phyloP scores from a whole-genome alignment of 495 filamentous ascomycete genomes.

The Penicillium pancosmium region DNA sequence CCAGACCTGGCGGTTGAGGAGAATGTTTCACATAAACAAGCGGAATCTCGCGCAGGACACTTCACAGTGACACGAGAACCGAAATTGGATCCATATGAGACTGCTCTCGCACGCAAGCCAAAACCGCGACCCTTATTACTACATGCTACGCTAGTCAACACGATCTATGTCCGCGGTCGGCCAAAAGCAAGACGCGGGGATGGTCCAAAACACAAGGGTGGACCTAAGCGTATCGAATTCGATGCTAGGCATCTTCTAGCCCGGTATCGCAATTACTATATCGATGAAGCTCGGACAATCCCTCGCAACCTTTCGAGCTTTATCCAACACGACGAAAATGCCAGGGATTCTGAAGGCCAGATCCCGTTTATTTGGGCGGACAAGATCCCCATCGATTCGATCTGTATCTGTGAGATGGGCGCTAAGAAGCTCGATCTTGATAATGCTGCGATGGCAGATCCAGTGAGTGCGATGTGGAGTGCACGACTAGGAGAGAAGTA shows the following conservation, averaged over 20 bases:
- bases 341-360: neutral
- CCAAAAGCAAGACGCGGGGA: conserved; percentile 24
- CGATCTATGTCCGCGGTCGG: conserved; percentile 66
- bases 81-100: conserved; percentile 12
- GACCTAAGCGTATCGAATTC: conserved; percentile 33
- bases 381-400: conserved; percentile 58
- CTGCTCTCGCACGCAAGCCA: conserved; percentile 19
- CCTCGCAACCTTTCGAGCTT: conserved; percentile 9
- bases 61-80: neutral
- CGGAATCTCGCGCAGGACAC: neutral
- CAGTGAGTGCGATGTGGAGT: conserved; percentile 22
- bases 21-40: neutral
- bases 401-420: conserved; percentile 80
- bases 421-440: conserved; percentile 58
- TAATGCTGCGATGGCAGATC: conserved; percentile 1
- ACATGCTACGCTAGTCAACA: conserved; percentile 88
- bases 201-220: neutral
- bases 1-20: neutral
- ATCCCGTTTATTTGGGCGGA: conserved; percentile 61
- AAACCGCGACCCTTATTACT: conserved; percentile 65
- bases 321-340: conserved; percentile 1
- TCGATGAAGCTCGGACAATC: conserved; percentile 29
- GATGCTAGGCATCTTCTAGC: conserved; percentile 41
- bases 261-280: conserved; percentile 37
- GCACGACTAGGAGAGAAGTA: conserved; percentile 48